These are phyloP conservation scores for Chrysanthemum seticuspe DNA, from an alignment of 129 eudicot species.

Conservation along the genomic window DNA sequence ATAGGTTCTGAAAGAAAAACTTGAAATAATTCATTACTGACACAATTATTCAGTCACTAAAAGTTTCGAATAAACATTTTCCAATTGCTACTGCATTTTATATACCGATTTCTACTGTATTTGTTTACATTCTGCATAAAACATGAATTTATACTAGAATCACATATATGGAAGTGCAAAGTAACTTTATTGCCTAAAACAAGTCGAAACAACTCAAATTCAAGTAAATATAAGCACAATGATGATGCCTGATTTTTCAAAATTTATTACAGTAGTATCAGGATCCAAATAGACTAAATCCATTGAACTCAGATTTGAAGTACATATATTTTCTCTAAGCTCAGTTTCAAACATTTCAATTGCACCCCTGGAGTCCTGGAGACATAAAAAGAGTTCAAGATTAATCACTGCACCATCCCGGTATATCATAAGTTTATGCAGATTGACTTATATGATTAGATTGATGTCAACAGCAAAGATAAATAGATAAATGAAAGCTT, in stretches of 20 bases:
- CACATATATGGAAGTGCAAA: too few species aligned
- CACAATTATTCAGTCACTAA: too few species aligned
- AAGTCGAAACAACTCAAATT: neutral
- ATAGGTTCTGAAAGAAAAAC: too few species aligned
- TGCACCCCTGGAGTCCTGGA: conserved; percentile 71
- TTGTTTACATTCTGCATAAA: too few species aligned
- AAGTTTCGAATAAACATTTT: too few species aligned
- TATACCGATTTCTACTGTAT: too few species aligned
- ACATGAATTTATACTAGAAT: too few species aligned
- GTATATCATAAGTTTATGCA: neutral
- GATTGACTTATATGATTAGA: too few species aligned
- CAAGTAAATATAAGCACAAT: neutral
- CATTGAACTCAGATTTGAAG: conserved; percentile 29
- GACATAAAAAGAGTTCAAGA: neutral
- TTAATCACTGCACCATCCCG: conserved; percentile 1
- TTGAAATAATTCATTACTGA: too few species aligned
- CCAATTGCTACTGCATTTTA: too few species aligned
- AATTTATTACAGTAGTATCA: conserved; percentile 5
- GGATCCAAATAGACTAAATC: conserved; percentile 15
- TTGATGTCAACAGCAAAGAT: neutral
- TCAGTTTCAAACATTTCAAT: conserved; percentile 81
- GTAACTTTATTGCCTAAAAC: too few species aligned
- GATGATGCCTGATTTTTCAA: neutral
- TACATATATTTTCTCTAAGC: conserved; percentile 41
- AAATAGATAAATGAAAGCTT: conserved; percentile 10